These are phyloP conservation scores for Schwanniomyces occidentalis DNA, from an alignment of 805 yeast genomes.

Conservation along the genomic window DNA sequence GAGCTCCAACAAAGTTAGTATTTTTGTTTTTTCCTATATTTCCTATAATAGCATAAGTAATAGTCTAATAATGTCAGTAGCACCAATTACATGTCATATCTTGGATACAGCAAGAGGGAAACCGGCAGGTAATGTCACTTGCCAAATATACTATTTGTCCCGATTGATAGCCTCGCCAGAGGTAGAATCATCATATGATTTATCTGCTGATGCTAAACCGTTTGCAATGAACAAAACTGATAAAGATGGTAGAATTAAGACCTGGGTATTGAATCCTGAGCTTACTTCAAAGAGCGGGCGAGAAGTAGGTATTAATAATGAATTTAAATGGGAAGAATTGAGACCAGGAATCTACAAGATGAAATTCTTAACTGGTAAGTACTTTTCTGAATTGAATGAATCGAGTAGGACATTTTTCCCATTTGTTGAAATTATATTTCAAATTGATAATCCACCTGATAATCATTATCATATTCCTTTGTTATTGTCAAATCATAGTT, in stretches of 20 bases:
- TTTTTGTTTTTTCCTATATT: too few species aligned
- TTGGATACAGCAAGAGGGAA: constrained; percentile 80
- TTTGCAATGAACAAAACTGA: constrained; percentile 75
- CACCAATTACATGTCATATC: constrained; percentile 85
- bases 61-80: constrained; percentile 24
- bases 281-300: constrained; percentile 11
- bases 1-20: too few species aligned
- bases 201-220: constrained; percentile 29
- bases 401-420: constrained; percentile 72
- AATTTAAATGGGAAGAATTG: constrained; percentile 44
- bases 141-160: constrained; percentile 52
- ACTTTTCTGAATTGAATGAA: constrained; percentile 42
- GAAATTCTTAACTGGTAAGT: constrained; percentile 72
- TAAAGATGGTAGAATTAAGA: constrained; percentile 73
- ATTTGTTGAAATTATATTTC: constrained; percentile 76
- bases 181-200: constrained; percentile 28
- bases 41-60: not conserved
- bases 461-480: constrained; percentile 89
- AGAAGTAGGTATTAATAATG: constrained; percentile 28
- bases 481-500: constrained; percentile 79
- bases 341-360: constrained; percentile 71
- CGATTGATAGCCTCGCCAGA: constrained; percentile 20
- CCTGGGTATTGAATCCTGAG: constrained; percentile 58
- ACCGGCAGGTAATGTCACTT: constrained; percentile 78
- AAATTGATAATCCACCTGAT: constrained; percentile 65